Conservation (phyloP, 192 early-diverging fungal genomes). For the Jimgerdemannia lactiflua region DNA sequence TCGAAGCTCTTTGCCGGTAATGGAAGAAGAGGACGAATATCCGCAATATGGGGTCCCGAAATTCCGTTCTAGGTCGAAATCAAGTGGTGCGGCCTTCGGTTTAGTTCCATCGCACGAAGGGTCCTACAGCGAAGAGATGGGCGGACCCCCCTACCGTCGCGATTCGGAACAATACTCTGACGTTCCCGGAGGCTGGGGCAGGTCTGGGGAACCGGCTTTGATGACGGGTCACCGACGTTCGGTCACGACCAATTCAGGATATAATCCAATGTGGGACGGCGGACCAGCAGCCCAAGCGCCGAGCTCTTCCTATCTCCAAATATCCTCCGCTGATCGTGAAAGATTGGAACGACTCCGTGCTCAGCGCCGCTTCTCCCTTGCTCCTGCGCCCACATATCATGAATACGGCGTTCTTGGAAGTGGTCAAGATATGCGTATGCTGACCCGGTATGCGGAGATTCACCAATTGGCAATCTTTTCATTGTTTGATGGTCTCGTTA, state of each 20-base stretch:
- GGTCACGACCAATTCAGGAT: slow-evolving; percentile 46
- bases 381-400: slow-evolving; percentile 34
- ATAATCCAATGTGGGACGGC: slow-evolving; percentile 43
- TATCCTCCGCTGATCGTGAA: slow-evolving; percentile 38
- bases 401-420: neutral
- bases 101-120: slow-evolving; percentile 45
- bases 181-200: slow-evolving; percentile 16
- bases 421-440: neutral
- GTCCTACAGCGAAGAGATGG: neutral
- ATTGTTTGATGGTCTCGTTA: neutral
- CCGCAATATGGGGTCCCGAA: slow-evolving; percentile 34
- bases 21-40: slow-evolving; percentile 49
- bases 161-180: slow-evolving; percentile 49
- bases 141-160: slow-evolving; percentile 1
- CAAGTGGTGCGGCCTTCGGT: slow-evolving; percentile 65
- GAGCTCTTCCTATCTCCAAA: slow-evolving; percentile 5
- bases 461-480: too few relatives aligned
- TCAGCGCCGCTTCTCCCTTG: slow-evolving; percentile 59
- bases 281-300: slow-evolving; percentile 3
- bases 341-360: slow-evolving; percentile 43
- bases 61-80: slow-evolving; percentile 57
- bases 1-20: slow-evolving; percentile 38
- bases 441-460: neutral
- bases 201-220: slow-evolving; percentile 43
- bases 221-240: slow-evolving; percentile 50